Conservation (phyloP, 805 yeast species). For the Ogataea paraovalis region DNA sequence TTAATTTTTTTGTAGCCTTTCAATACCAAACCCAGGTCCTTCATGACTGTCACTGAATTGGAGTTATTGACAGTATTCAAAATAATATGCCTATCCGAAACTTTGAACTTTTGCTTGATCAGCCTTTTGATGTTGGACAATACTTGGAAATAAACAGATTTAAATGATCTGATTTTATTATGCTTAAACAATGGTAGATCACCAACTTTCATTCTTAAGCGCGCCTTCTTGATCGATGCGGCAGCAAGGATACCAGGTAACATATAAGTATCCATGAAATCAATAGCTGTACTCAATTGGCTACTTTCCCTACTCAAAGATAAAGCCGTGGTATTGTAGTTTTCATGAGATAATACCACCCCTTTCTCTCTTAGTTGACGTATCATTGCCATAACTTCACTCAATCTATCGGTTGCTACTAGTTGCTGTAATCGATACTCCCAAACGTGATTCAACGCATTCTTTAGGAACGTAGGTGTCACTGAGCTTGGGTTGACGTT, state of each 20-base stretch:
- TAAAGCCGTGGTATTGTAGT: conserved; percentile 27
- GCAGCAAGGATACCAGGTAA: conserved; percentile 20
- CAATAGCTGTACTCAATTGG: conserved; percentile 20
- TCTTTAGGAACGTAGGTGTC: conserved; percentile 24
- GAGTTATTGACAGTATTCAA: not conserved
- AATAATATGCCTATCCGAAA: not conserved
- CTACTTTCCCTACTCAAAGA: conserved; percentile 17
- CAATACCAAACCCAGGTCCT: not conserved
- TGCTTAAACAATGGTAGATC: not conserved
- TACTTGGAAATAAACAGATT: conserved; percentile 6
- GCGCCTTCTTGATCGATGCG: conserved; percentile 3
- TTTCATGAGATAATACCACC: conserved; percentile 24
- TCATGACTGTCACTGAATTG: not conserved
- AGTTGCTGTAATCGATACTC: conserved; percentile 28
- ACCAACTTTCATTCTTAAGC: conserved; percentile 6
- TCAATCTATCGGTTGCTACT: conserved; percentile 20
- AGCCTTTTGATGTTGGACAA: conserved; percentile 4
- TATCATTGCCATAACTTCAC: conserved; percentile 15
- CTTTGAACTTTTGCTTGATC: not conserved
- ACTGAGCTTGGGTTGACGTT: conserved; percentile 6
- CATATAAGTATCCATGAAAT: conserved; percentile 26
- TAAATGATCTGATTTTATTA: conserved; percentile 3
- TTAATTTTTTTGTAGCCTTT: not conserved
- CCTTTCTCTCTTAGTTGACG: conserved; percentile 20
- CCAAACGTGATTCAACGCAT: conserved; percentile 28